Conservation (phyloP, 345 rosid genomes). For the Xanthoceras sorbifolium region DNA sequence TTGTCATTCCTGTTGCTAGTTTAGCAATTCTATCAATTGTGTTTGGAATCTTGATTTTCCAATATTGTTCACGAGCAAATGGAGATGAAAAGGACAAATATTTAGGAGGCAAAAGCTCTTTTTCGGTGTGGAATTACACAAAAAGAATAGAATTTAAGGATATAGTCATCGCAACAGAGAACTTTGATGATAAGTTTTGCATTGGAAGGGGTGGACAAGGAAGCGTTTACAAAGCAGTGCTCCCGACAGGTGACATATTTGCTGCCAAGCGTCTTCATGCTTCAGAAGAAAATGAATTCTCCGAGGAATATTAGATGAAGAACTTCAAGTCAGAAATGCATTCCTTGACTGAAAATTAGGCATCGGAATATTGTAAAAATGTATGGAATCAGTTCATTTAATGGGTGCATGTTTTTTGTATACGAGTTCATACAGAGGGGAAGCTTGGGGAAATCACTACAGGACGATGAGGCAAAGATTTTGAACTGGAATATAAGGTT, state of each 20-base stretch:
- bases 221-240: slow-evolving; percentile 40
- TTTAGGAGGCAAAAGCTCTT: slow-evolving; percentile 14
- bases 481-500: slow-evolving; percentile 42
- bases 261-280: slow-evolving; percentile 42
- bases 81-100: background rate
- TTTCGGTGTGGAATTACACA: slow-evolving; percentile 41
- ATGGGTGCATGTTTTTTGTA: slow-evolving; percentile 30
- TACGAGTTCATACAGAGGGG: slow-evolving; percentile 44
- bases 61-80: background rate
- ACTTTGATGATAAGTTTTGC: slow-evolving; percentile 38
- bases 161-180: slow-evolving; percentile 40
- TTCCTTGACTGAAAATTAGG: slow-evolving; percentile 40
- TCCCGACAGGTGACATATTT: slow-evolving; percentile 17
- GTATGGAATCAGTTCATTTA: slow-evolving; percentile 39
- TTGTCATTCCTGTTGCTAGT: slow-evolving; percentile 18
- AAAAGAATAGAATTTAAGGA: slow-evolving; percentile 35
- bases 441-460: slow-evolving; percentile 34
- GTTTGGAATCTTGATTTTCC: slow-evolving; percentile 15
- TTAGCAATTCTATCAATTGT: slow-evolving; percentile 9
- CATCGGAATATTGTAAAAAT: slow-evolving; percentile 51
- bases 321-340: slow-evolving; percentile 42
- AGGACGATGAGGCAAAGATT: slow-evolving; percentile 26
- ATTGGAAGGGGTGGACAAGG: slow-evolving; percentile 46
- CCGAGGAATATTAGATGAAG: slow-evolving; percentile 28
- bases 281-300: slow-evolving; percentile 25